Percentiles rank a stretch among this genome's conserved stretches.
phyloP scores from a whole-genome alignment of 768 basidiomycete genomes.

The Cantharellus cinnabarinus region DNA sequence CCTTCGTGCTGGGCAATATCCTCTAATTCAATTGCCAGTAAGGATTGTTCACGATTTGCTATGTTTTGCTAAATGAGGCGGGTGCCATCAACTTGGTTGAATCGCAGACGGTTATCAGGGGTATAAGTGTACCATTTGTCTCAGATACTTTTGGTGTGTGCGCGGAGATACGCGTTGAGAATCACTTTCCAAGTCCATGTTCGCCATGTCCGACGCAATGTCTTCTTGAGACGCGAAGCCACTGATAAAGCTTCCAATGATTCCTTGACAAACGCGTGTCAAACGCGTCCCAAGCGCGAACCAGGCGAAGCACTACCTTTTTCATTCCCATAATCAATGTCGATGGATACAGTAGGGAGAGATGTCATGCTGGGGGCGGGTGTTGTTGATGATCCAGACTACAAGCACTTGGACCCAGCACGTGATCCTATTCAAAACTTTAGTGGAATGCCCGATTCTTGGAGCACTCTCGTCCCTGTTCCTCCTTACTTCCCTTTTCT shows the following conservation, averaged over 20 bases:
- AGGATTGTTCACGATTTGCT: slow-evolving; percentile 83
- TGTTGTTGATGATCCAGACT: too few species aligned
- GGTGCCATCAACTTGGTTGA: slow-evolving; percentile 2
- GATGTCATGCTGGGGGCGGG: slow-evolving; percentile 6
- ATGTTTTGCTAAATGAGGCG: slow-evolving; percentile 48
- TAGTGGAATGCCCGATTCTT: neutral
- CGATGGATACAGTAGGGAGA: slow-evolving; percentile 16
- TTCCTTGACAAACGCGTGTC: neutral
- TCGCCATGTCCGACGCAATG: slow-evolving; percentile 40
- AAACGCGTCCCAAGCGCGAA: neutral
- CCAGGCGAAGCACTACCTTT: slow-evolving; percentile 28
- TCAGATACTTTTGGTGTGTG: slow-evolving; percentile 45
- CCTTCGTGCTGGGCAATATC: slow-evolving; percentile 69
- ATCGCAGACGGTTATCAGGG: slow-evolving; percentile 4
- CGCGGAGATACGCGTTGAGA: slow-evolving; percentile 15
- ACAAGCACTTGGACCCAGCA: too few species aligned
- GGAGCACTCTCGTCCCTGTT: slow-evolving; percentile 2
- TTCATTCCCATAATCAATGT: slow-evolving; percentile 50
- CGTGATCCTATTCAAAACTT: too few species aligned
- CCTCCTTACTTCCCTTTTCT: slow-evolving; percentile 6
- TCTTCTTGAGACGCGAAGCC: slow-evolving; percentile 43
- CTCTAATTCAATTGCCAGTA: slow-evolving; percentile 73
- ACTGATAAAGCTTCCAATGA: slow-evolving; percentile 35
- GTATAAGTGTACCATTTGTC: slow-evolving; percentile 38
- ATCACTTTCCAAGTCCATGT: slow-evolving; percentile 43